These are phyloP conservation scores for Ajuga chamaepitys DNA, from an alignment of 257 asterid genomes.

Conservation along the genomic window DNA sequence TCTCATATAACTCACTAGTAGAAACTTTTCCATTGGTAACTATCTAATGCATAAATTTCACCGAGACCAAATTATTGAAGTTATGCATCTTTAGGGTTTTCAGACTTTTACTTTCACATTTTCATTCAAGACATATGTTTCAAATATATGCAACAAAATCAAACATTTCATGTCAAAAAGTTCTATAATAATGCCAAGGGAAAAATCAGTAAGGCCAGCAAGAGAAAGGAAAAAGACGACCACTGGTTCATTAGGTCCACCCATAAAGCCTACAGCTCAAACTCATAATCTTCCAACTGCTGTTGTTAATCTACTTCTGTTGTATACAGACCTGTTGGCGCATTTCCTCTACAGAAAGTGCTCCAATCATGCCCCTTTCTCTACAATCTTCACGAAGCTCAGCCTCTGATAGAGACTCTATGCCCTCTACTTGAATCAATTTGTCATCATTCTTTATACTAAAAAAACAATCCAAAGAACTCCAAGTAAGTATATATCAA, in stretches of 20 bases:
- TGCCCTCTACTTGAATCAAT: slow-evolving; percentile 82
- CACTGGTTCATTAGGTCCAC: background rate
- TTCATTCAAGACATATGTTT: background rate
- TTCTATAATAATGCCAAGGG: background rate
- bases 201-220: background rate
- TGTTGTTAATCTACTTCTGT: background rate
- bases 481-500: background rate
- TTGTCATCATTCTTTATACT: slow-evolving; percentile 78
- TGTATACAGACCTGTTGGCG: slow-evolving; percentile 68
- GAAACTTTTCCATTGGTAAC: background rate
- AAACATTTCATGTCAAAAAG: slow-evolving; percentile 1
- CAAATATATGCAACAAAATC: slow-evolving; percentile 1
- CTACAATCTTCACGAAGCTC: slow-evolving; percentile 93
- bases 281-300: background rate
- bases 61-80: slow-evolving; percentile 9
- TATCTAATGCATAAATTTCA: background rate
- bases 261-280: background rate
- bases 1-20: background rate
- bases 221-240: background rate
- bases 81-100: background rate
- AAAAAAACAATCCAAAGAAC: slow-evolving; percentile 6
- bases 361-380: slow-evolving; percentile 89
- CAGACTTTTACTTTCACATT: background rate
- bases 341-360: slow-evolving; percentile 81
- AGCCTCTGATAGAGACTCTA: slow-evolving; percentile 86